phyloP scores from a whole-genome alignment of 2,329 filamentous ascomycete genomes.

The Akanthomyces uredinophilus region DNA sequence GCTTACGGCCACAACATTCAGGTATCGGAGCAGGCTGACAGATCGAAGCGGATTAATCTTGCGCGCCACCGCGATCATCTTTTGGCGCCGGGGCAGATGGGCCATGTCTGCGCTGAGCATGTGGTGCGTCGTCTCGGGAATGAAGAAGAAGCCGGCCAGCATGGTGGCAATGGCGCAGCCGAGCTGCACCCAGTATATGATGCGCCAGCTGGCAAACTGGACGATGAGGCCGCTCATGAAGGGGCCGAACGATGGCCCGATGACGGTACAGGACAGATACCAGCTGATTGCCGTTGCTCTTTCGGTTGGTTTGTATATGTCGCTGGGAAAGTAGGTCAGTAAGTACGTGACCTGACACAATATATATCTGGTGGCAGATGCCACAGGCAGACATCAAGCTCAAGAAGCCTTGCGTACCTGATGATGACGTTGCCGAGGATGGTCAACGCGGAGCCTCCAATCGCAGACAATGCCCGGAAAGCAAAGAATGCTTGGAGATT shows the following conservation, averaged over 20 bases:
- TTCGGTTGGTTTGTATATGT: constrained; percentile 61
- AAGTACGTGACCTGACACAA: constrained; percentile 14
- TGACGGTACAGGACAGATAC: constrained; percentile 66
- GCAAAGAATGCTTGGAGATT: constrained; percentile 68
- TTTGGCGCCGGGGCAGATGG: constrained; percentile 45
- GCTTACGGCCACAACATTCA: constrained; percentile 58
- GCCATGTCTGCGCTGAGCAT: constrained; percentile 57
- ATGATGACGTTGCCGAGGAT: constrained; percentile 67
- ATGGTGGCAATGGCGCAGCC: constrained; percentile 58
- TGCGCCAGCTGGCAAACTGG: constrained; percentile 66
- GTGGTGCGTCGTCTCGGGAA: constrained; percentile 68
- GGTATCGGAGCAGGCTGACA: constrained; percentile 59
- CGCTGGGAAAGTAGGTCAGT: constrained; percentile 28
- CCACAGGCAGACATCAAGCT: constrained; percentile 22
- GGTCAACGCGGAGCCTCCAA: constrained; percentile 70
- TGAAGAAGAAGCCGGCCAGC: constrained; percentile 57
- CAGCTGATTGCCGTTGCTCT: constrained; percentile 68
- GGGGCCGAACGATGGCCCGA: constrained; percentile 65
- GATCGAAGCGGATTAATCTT: constrained; percentile 65
- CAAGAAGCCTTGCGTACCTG: constrained; percentile 34
- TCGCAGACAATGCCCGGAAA: constrained; percentile 68
- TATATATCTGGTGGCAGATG: too few species aligned
- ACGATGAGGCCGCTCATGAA: constrained; percentile 74
- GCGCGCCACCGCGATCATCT: constrained; percentile 49
- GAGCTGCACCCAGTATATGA: constrained; percentile 73